Base-by-base conservation (phyloP, 108 stramenopile species). In the Pseudonitzschia delicatissima region DNA sequence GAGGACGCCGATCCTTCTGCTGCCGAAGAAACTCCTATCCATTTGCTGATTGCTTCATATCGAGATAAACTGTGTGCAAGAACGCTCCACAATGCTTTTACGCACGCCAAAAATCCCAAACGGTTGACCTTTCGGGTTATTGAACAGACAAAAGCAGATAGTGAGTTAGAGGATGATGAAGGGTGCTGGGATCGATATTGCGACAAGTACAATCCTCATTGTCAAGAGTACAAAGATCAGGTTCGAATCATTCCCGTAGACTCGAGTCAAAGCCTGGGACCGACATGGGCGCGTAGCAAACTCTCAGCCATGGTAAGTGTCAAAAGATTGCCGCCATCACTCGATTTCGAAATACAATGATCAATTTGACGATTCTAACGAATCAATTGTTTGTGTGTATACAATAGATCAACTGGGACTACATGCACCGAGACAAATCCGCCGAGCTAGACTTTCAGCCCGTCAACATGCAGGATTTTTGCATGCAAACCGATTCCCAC, bases 401-500 rank as follows among this genome's bases (percentile, higher is more conserved):
- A 18, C 21, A 5, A 23, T 23, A 48, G 47, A 2, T 55, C 23
- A 61, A 58, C 36, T 72, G 72, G 62, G 80, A 81, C 59, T 81
- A 66, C 48, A 15, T 66, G 1, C 58, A 74, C 32, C 70, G 52
- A 31, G 21, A 55, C 50, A 20, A 55, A 18, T 27, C 72, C 33
- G 32, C 39, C 28, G 45, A 47, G 1, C 39, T 71, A 6, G 76
- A 72, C 32, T 68, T 80, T 45, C 29, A 39, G 21, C 50, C 65
- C 1, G 86, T 87, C 64, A 36, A 78, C 72, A 51, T 82, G 48
- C 69, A 90, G 73, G 87, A 96, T 74, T 96, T 87, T 77, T 98
- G 94, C 76, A 83, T 98, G 87, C 81, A 87, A 67, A 93, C 80
- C 17, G 96, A 96, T 73, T 61, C 71, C 45, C 92, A 96, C 80